These are phyloP conservation scores for Trametes cingulata DNA, from an alignment of 768 basidiomycete genomes.

Conservation along the genomic window DNA sequence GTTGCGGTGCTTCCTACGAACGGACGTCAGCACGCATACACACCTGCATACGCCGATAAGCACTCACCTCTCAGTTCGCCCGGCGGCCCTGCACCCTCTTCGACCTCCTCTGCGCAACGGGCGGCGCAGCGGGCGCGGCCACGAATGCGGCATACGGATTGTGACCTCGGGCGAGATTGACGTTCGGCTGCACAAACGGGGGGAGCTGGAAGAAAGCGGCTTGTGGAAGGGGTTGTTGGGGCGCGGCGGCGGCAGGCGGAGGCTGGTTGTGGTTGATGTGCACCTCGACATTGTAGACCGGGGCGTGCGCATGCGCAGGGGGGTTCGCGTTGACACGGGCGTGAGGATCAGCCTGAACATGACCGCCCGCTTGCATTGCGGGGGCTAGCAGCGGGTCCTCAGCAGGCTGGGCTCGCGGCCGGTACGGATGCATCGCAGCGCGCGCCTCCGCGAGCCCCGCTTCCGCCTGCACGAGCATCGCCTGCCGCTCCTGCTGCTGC, in stretches of 20 bases:
- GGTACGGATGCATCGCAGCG: too few relatives aligned
- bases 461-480: not conserved
- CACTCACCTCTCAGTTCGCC: not conserved
- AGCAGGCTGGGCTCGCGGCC: not conserved
- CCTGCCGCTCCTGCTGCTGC: not conserved
- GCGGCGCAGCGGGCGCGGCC: not conserved
- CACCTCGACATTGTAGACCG: conserved; percentile 16
- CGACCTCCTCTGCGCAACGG: not conserved
- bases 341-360: not conserved
- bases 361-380: not conserved
- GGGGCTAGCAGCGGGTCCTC: not conserved
- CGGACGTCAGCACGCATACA: too few relatives aligned
- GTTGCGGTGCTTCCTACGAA: not conserved
- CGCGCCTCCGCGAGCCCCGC: not conserved
- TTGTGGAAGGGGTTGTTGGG: not conserved
- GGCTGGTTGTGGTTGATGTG: conserved; percentile 14
- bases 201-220: not conserved
- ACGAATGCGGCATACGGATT: not conserved
- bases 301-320: not conserved
- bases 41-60: not conserved
- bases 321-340: not conserved
- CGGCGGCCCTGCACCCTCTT: not conserved
- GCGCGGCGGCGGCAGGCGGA: not conserved
- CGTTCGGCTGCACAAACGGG: not conserved
- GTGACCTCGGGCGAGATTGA: not conserved